phyloP scores from a whole-genome alignment of 2,329 filamentous ascomycete species.

The Penicillium expansum region DNA sequence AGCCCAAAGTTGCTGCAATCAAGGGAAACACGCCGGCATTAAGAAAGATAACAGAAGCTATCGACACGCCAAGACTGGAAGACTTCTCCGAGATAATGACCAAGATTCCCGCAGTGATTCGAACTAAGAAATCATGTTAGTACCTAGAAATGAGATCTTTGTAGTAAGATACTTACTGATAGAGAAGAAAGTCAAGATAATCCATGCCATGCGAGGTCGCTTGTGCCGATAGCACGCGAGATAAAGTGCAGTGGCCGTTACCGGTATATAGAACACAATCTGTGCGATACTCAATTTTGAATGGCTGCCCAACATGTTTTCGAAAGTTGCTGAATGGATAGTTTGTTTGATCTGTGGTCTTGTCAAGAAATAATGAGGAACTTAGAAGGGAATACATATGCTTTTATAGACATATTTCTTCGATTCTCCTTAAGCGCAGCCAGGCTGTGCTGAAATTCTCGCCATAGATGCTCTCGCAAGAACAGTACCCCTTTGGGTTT shows the following conservation, averaged over 20 bases:
- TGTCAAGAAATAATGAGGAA: background rate
- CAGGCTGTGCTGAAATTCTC: background rate
- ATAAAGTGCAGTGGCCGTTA: slow-evolving; percentile 9
- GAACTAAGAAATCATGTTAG: slow-evolving; percentile 13
- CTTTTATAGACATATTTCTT: background rate
- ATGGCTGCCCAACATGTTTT: slow-evolving; percentile 8
- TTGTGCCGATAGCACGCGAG: slow-evolving; percentile 17
- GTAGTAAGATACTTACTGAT: slow-evolving; percentile 10
- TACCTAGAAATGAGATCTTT: background rate
- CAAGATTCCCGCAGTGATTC: slow-evolving; percentile 18
- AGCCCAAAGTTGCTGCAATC: slow-evolving; percentile 25
- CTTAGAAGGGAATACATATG: background rate
- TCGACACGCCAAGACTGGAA: slow-evolving; percentile 13
- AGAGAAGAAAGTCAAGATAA: slow-evolving; percentile 21
- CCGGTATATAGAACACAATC: slow-evolving; percentile 23
- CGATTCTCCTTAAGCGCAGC: background rate
- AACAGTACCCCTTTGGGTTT: background rate
- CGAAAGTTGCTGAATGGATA: background rate
- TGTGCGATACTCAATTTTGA: slow-evolving; percentile 21
- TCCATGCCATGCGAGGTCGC: slow-evolving; percentile 22
- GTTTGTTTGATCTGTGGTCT: background rate
- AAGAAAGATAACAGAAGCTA: slow-evolving; percentile 20
- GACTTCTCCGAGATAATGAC: slow-evolving; percentile 18
- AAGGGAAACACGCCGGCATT: slow-evolving; percentile 27
- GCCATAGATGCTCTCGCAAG: slow-evolving; percentile 1